phyloP scores from a whole-genome alignment of 805 yeast species.

The Wickerhamiella australiensis region DNA sequence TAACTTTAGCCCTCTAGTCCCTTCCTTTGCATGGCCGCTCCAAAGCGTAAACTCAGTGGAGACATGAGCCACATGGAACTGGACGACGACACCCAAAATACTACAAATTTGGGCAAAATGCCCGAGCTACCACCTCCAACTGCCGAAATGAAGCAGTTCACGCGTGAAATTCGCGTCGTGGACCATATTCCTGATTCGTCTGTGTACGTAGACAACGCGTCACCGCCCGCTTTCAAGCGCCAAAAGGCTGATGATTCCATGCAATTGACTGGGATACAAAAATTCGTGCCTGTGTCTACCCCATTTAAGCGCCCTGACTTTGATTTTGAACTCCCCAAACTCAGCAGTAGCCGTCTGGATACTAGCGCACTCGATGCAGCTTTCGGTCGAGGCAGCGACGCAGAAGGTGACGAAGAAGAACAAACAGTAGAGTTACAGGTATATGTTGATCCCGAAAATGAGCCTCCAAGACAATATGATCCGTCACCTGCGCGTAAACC shows the following conservation, averaged over 20 bases:
- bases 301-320: not conserved
- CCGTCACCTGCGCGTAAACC: not conserved
- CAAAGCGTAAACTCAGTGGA: not conserved
- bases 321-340: not conserved
- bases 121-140: conserved; percentile 2
- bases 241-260: not conserved
- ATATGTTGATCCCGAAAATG: not conserved
- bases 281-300: not conserved
- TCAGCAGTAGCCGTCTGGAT: not conserved
- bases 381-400: not conserved
- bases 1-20: too few species aligned
- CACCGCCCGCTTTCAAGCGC: not conserved
- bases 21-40: not conserved
- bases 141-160: conserved; percentile 1
- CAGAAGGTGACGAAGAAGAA: not conserved
- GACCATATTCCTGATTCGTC: conserved; percentile 1
- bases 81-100: not conserved
- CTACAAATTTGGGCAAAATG: not conserved
- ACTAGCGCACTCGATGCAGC: conserved; percentile 2
- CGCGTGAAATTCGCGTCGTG: conserved; percentile 9
- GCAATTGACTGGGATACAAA: conserved; percentile 4
- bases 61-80: conserved; percentile 1
- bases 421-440: not conserved
- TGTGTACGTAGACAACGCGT: not conserved
- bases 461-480: not conserved